Conservation (phyloP, 257 asterid species). For the Jaltomata sinuosa region DNA sequence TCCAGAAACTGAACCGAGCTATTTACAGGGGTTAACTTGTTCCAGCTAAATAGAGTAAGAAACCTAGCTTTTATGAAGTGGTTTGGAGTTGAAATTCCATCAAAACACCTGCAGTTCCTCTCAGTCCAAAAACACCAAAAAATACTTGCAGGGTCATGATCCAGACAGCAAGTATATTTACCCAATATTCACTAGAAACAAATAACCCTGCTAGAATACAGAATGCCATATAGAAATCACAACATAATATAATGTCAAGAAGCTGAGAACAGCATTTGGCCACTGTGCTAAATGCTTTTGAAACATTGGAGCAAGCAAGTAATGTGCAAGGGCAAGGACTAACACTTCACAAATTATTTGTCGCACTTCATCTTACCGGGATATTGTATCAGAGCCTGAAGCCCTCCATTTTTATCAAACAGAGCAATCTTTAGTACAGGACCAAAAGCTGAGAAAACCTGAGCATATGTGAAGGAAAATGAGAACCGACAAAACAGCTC, state of each 20-base stretch:
- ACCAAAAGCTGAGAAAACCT: slow-evolving; percentile 86
- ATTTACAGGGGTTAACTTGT: not conserved
- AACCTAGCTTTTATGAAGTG: not conserved
- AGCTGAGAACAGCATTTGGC: not conserved
- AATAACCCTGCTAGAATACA: not conserved
- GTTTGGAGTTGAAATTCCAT: not conserved
- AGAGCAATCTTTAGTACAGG: slow-evolving; percentile 83
- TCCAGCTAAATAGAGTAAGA: not conserved
- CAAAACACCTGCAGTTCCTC: not conserved
- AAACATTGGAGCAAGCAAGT: not conserved
- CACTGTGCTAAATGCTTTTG: not conserved
- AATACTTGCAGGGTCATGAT: not conserved
- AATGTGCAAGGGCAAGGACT: not conserved
- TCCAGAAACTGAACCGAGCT: not conserved
- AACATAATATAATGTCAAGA: not conserved
- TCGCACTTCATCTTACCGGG: slow-evolving; percentile 42
- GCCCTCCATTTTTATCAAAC: slow-evolving; percentile 87
- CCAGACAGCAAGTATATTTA: not conserved
- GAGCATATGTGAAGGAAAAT: slow-evolving; percentile 1
- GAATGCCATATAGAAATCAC: not conserved
- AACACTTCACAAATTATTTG: not conserved
- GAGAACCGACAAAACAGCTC: not conserved
- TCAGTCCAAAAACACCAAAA: not conserved
- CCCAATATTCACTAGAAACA: not conserved
- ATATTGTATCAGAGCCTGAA: slow-evolving; percentile 86